Base-by-base conservation (phyloP, 1,284 basidiomycete species). In the Peniophora sp. region DNA sequence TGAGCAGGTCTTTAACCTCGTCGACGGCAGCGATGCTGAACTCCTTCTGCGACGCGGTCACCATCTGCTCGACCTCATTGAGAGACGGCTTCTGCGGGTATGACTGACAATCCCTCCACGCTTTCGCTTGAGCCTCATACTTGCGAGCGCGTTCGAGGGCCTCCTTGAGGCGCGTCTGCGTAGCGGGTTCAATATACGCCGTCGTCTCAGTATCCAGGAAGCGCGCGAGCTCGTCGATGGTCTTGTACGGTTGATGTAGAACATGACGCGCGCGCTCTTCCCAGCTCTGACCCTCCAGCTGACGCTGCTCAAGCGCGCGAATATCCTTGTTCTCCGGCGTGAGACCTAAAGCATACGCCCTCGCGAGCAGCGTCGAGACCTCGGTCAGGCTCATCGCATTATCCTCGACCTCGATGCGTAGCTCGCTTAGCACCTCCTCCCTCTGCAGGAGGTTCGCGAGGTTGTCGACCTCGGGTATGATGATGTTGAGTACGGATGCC, bases 401-500 rank as follows among this genome's bases (percentile, higher is more conserved):
- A 54, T 85, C 76, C 23, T 80, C 78, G 23, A 79, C 64, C 52
- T 82, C 83, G 46, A 79, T 79, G 57, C 84, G 79, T 23, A 92
- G 68, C 58, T 89, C 87, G 55, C 70, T 75, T 53, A 85, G 63
- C 17, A 91, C 71, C 60, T 85, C 80, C 60, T 85, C 81, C 20
- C 84, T 75, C 50, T 84, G 76, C 18, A 91, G 83, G 54, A 90
- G 83, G 63, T 81, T 83, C 66, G 88, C 85, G 15, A 94, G 74
- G 58, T 88, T 81, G 15, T 74, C 65, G 18, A 92, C 71, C 62
- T 91, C 85, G 37, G 87, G 81, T 3, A 93, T 71, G 47, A 79
- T 8, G 85, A 84, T 9, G 81, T 81, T 8, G 82, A 84, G 37
- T 86, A 47, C 75, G 78, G 57, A 84, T 83, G 64, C 88, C 90